These are phyloP conservation scores for Thelephora ganbajun DNA, from an alignment of 768 basidiomycete species.

Conservation along the genomic window DNA sequence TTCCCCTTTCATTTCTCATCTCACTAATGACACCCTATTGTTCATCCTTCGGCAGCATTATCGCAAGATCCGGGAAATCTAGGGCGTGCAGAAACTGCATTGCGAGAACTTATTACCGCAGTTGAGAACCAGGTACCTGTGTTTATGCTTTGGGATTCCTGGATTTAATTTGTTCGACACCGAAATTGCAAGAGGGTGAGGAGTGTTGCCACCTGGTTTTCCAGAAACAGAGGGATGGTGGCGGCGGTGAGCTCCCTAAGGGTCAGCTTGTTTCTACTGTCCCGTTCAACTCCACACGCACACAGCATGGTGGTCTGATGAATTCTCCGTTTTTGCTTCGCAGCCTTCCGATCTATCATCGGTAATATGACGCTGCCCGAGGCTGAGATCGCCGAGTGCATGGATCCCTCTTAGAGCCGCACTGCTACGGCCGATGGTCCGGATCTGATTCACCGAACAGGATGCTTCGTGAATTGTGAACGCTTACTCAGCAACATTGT, in stretches of 20 bases:
- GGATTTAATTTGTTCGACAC: constrained; percentile 1
- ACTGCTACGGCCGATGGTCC: constrained; percentile 12
- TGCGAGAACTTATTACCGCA: constrained; percentile 60
- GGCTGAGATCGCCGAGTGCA: constrained; percentile 60
- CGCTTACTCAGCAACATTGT: constrained; percentile 55
- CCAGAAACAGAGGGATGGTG: constrained; percentile 62
- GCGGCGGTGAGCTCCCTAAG: constrained; percentile 37
- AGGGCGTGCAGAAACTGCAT: constrained; percentile 55
- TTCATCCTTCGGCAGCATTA: constrained; percentile 36
- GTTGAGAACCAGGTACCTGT: constrained; percentile 16
- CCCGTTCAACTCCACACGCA: constrained; percentile 7
- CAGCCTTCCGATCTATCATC: constrained; percentile 69
- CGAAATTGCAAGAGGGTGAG: constrained; percentile 35
- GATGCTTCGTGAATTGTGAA: constrained; percentile 62
- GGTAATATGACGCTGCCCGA: constrained; percentile 67
- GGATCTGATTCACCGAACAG: constrained; percentile 23
- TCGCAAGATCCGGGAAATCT: constrained; percentile 47
- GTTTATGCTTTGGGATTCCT: constrained; percentile 5
- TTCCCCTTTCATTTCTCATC: no score
- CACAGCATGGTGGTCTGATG: constrained; percentile 7
- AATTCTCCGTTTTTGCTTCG: constrained; percentile 8
- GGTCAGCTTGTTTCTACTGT: constrained; percentile 9
- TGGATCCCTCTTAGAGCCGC: constrained; percentile 9
- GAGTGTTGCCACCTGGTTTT: constrained; percentile 75
- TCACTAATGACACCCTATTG: constrained; percentile 3